Evolutionary conservation across 2,329 filamentous ascomycete genomes (phyloP), one percentile per base, ranked within the genome.

Genomic region (Cytospora chrysosperma): DNA sequence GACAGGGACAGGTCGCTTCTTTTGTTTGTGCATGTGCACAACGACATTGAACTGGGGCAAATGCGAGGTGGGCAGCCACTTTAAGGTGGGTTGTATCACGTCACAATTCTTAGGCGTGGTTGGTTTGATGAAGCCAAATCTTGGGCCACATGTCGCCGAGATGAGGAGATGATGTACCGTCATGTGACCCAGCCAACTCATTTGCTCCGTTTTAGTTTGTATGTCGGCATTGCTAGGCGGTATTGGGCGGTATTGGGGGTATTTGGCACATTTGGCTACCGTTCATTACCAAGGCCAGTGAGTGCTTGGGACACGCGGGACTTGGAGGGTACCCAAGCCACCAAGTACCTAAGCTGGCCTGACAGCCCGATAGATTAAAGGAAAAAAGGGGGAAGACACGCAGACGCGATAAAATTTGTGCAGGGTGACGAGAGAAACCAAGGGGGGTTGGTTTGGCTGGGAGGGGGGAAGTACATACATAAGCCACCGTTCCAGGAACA

Each of bases 91-190:
- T n/a, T 12, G 43, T 12, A 47, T 47, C 43, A 47, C 43, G 43
- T 47, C 43, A 24, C 19, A 61, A 61, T 61, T 61, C 59, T 37
- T 50, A 51, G 37, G 21, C 10, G 40, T 55, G 59, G 59, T 61
- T 53, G 59, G 59, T 61, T 61, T 61, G 51, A 61, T 61, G 58
- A 61, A 55, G 59, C 40, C 59, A 61, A 61, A 61, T 61, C 52
- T 61, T 61, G 59, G 51, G n/a, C 24, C 32, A 40, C 34, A 32
- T 53, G 54, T 32, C 52, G 55, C 58, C 43, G 30, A 37, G 47
- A 51, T 17, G 19, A 57, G 53, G 57, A 26, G 19, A 26, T 19
- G 8, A 27, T 21, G 50, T 64, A 61, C 43, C 24, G 9, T n/a
- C 10, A 28, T 21, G 26, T 40, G 37, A n/a, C 26, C 32, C 24